A percentile compares a stretch with the other conserved stretches of the same genome.
Evolutionary conservation across 2,329 filamentous ascomycete species (phyloP).

Genomic region (Lasiodiplodia hormozganensis): DNA sequence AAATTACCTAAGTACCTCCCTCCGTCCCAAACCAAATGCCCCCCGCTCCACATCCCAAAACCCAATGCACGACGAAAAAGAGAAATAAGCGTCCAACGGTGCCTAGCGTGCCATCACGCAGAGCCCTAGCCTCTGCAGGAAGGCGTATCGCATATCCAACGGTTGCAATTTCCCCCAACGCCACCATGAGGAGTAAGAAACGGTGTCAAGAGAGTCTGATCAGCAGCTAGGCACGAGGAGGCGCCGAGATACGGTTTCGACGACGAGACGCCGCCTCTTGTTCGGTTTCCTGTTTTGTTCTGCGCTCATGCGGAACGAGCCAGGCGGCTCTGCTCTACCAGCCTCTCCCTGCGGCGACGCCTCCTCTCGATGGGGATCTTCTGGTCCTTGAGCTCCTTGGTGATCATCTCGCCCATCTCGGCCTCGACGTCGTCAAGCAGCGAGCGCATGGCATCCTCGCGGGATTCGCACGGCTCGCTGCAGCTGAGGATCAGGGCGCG

Average conservation of each 20-base stretch:
- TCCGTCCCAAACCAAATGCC: background rate
- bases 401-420: conserved; percentile 28
- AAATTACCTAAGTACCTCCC: background rate
- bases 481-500: conserved; percentile 27
- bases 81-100: background rate
- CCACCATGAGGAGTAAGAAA: conserved; percentile 1
- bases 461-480: conserved; percentile 26
- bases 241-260: conserved; percentile 11
- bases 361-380: conserved; percentile 28
- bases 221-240: background rate
- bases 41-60: background rate
- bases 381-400: conserved; percentile 30
- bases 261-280: background rate
- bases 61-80: conserved; percentile 16
- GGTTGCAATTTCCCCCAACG: conserved; percentile 14
- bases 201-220: conserved; percentile 20
- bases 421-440: conserved; percentile 29
- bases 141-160: conserved; percentile 5
- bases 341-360: conserved; percentile 25
- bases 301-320: conserved; percentile 14
- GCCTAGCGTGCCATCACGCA: conserved; percentile 6
- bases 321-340: conserved; percentile 28
- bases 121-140: background rate
- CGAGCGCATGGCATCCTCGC: conserved; percentile 28
- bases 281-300: conserved; percentile 18